These are phyloP conservation scores for Udeniomyces megalosporus DNA, from an alignment of 768 basidiomycete genomes.

Conservation along the genomic window DNA sequence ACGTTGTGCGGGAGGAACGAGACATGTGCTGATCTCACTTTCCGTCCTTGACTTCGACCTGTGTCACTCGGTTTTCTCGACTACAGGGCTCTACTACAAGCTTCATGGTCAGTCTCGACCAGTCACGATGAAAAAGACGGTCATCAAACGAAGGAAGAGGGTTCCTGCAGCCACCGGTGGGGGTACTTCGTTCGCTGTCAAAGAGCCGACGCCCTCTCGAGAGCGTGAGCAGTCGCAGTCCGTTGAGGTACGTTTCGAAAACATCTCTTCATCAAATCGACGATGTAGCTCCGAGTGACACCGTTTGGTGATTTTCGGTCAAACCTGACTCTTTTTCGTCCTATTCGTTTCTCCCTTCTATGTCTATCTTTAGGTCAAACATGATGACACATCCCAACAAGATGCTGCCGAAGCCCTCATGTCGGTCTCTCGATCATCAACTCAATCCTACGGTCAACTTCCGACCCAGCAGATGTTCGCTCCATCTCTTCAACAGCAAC, in stretches of 20 bases:
- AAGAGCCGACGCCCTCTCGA: neutral
- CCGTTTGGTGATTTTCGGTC: neutral
- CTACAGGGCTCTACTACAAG: constrained; percentile 79
- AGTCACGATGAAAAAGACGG: constrained; percentile 96
- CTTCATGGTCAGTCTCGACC: constrained; percentile 92
- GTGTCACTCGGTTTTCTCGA: constrained; percentile 16
- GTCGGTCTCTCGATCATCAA: constrained; percentile 45
- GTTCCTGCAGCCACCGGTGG: constrained; percentile 60
- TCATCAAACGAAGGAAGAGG: constrained; percentile 94
- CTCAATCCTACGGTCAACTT: too few species aligned
- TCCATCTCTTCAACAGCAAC: too few species aligned
- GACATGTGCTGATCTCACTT: neutral
- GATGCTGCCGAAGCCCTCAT: constrained; percentile 80
- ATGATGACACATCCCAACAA: constrained; percentile 40
- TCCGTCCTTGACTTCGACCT: neutral
- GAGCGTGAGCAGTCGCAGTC: neutral
- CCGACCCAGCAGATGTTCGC: too few species aligned
- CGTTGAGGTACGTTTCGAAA: neutral
- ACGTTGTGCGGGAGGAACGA: neutral
- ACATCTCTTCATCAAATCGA: too few species aligned
- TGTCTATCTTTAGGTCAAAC: neutral
- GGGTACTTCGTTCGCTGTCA: neutral
- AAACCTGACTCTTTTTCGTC: neutral
- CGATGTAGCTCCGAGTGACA: too few species aligned
- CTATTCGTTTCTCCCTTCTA: too few species aligned